A percentile compares a stretch with the other conserved stretches of the same genome.
These are phyloP conservation scores for Mucor mucedo DNA, from an alignment of 371 early-diverging fungal species.

Conservation along the genomic window DNA sequence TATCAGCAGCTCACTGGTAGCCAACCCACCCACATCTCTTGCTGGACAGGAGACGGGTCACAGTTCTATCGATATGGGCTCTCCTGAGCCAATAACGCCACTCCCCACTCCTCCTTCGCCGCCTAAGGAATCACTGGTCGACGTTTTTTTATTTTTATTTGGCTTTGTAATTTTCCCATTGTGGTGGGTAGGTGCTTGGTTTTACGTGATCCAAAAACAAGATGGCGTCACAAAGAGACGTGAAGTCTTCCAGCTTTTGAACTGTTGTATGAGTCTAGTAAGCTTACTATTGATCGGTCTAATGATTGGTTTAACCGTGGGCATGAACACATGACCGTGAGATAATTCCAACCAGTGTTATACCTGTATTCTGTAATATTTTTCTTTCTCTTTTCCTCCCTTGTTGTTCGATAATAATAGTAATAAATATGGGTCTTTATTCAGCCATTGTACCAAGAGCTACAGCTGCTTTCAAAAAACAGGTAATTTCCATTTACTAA, in stretches of 20 bases:
- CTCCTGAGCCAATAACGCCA: constrained; percentile 1
- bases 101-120: too few species aligned
- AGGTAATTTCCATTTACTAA: not conserved
- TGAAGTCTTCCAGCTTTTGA: constrained; percentile 21
- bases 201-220: constrained; percentile 12
- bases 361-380: not conserved
- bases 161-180: constrained; percentile 34
- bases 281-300: constrained; percentile 25
- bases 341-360: constrained; percentile 5
- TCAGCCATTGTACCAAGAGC: constrained; percentile 10
- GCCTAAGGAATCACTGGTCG: not conserved
- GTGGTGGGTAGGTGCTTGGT: constrained; percentile 32
- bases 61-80: not conserved
- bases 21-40: not conserved
- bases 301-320: constrained; percentile 20
- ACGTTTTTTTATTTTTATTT: constrained; percentile 28
- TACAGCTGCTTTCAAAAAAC: not conserved
- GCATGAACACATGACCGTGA: constrained; percentile 28
- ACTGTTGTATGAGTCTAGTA: constrained; percentile 17
- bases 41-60: not conserved
- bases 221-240: not conserved
- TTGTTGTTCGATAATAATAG: not conserved
- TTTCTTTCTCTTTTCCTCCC: not conserved
- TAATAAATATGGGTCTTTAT: constrained; percentile 8
- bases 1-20: not conserved